phyloP scores from a whole-genome alignment of 2,329 filamentous ascomycete genomes.

The Knoxdaviesia proteae region DNA sequence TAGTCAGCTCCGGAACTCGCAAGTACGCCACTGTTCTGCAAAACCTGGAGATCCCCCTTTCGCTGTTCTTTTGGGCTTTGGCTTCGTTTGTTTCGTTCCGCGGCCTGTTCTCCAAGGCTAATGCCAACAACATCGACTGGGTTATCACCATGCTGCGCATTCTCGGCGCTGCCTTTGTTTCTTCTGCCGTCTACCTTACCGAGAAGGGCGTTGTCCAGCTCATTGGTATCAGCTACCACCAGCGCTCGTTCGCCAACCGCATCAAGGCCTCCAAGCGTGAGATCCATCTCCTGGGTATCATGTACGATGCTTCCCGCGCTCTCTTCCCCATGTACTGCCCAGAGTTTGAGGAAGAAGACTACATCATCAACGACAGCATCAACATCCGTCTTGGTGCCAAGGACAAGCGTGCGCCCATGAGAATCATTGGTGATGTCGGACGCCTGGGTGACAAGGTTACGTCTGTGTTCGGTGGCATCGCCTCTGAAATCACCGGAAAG shows the following conservation, averaged over 20 bases:
- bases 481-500: slow-evolving; percentile 86
- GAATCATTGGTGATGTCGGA: slow-evolving; percentile 55
- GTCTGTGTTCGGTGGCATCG: slow-evolving; percentile 78
- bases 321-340: slow-evolving; percentile 83
- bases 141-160: slow-evolving; percentile 39
- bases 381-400: slow-evolving; percentile 43
- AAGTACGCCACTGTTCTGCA: slow-evolving; percentile 48
- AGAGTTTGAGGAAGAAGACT: slow-evolving; percentile 83
- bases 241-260: slow-evolving; percentile 58
- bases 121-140: slow-evolving; percentile 23
- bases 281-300: slow-evolving; percentile 56
- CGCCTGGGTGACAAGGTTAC: slow-evolving; percentile 85
- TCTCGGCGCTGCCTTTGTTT: slow-evolving; percentile 45
- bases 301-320: slow-evolving; percentile 76
- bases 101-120: slow-evolving; percentile 21
- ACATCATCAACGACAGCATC: slow-evolving; percentile 71
- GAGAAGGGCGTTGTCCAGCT: slow-evolving; percentile 65
- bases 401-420: slow-evolving; percentile 47
- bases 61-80: slow-evolving; percentile 48
- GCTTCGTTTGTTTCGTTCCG: slow-evolving; percentile 41
- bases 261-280: slow-evolving; percentile 86
- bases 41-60: slow-evolving; percentile 44
- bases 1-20: slow-evolving; percentile 46
- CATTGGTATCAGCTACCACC: slow-evolving; percentile 70
- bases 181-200: slow-evolving; percentile 48